phyloP scores from a whole-genome alignment of 2,329 filamentous ascomycete genomes.

The Ilyonectria mors-panacis region DNA sequence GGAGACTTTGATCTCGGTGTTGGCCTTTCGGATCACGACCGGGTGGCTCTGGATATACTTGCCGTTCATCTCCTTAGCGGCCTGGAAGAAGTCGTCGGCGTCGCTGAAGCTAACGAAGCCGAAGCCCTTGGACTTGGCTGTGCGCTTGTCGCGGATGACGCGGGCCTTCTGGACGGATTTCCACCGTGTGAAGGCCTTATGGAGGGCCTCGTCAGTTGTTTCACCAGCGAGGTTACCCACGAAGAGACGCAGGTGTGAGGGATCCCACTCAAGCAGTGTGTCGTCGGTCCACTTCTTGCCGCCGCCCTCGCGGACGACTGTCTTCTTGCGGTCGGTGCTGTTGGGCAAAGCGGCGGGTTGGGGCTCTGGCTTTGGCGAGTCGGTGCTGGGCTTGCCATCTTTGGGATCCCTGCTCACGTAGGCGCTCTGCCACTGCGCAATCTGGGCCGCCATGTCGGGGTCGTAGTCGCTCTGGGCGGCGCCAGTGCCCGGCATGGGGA shows the following conservation, averaged over 20 bases:
- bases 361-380: conserved; percentile 51
- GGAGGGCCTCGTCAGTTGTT: conserved; percentile 94
- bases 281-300: conserved; percentile 95
- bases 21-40: conserved; percentile 87
- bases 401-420: conserved; percentile 77
- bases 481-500: conserved; percentile 72
- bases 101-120: conserved; percentile 97
- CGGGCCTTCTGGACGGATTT: conserved; percentile 91
- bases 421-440: conserved; percentile 95
- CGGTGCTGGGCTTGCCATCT: conserved; percentile 53
- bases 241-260: conserved; percentile 92
- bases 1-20: conserved; percentile 88
- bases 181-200: conserved; percentile 94
- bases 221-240: conserved; percentile 97
- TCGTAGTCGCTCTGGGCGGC: conserved; percentile 66
- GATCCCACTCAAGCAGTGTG: conserved; percentile 94
- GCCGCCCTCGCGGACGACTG: conserved; percentile 89
- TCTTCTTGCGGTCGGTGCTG: conserved; percentile 79
- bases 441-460: conserved; percentile 89
- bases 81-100: conserved; percentile 95
- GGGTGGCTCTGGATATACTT: conserved; percentile 99
- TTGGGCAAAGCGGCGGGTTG: conserved; percentile 59
- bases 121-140: conserved; percentile 95
- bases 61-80: conserved; percentile 97
- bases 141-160: conserved; percentile 95